Base-by-base conservation (phyloP, 176 grass and related monocot species). In the Aegilops bicornis region DNA sequence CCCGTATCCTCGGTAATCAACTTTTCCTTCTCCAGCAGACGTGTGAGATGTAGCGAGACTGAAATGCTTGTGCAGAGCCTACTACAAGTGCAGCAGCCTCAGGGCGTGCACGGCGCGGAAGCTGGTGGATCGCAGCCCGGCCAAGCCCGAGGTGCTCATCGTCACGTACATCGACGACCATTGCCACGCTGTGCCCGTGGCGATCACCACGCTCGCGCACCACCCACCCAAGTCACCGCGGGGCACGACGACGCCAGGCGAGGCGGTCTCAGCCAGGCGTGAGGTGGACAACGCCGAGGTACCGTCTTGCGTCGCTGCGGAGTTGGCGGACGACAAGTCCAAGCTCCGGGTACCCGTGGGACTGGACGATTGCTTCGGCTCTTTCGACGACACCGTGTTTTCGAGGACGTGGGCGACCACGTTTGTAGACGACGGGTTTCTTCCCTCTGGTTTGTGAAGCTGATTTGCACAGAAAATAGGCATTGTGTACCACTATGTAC, bases 1-100 rank as follows among this genome's bases (percentile, higher is more conserved):
- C 19, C 94, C 97, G 43, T 96, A 91, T 60, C 97, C 97, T 25
- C 81, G 97, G 97, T 93, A 91, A 11, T 50, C 47, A 50, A 10
- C 39, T 40, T 0, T 52, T 52, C 48, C 45, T 45, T 5, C 33
- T 35, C 33, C 33, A 35, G 0, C 45, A 48, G 1, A 66, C 14
- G 8, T 6, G 40, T 31, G 40, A 3, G 23, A 5, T 42, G 19
- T 14, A 50, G 8, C 1, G 70, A 75, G 6, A 8, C 47, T 68
- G 69, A 67, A 10, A 1, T 50, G 72, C 19, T 13, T 50, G 23
- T 61, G 61, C 85, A 98, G 93, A 50, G 96, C 93, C 16, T 98
- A 98, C 76, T 98, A 98, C 81, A 93, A 91, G 83, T 98, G 96
- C 73, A 98, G 96, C 79, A 98, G 96, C 88, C 73, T 94, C 35